Evolutionary conservation across 352 stramenopile genomes (phyloP).

Genomic region (Phytophthora capsici): DNA sequence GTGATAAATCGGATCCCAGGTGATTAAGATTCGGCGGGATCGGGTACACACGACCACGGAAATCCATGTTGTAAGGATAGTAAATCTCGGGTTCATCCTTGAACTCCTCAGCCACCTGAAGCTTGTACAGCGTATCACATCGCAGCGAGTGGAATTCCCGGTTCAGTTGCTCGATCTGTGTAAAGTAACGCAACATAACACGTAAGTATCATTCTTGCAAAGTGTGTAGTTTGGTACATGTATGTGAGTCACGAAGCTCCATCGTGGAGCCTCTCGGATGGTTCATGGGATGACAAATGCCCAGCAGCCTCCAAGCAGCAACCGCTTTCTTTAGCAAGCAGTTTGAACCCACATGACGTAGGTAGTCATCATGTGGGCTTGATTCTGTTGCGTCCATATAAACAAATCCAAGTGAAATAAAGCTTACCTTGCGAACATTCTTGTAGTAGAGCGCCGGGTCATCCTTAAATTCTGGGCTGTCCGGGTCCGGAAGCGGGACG

Average conservation of each 20-base stretch:
- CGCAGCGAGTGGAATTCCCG: constrained; percentile 94
- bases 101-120: constrained; percentile 96
- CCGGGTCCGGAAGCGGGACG: constrained; percentile 60
- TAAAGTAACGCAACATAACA: constrained; percentile 12
- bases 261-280: constrained; percentile 29
- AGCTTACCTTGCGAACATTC: constrained; percentile 77
- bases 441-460: constrained; percentile 76
- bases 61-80: constrained; percentile 99
- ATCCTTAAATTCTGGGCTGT: constrained; percentile 66
- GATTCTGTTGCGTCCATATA: constrained; percentile 74
- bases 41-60: constrained; percentile 98
- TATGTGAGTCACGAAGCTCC: constrained; percentile 45
- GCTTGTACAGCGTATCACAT: constrained; percentile 96
- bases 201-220: constrained; percentile 11
- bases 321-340: constrained; percentile 76
- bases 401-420: constrained; percentile 13
- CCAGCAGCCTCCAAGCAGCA: constrained; percentile 37
- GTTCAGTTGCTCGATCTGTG: constrained; percentile 82
- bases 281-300: constrained; percentile 15
- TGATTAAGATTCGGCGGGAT: constrained; percentile 99
- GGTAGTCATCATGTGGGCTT: constrained; percentile 68
- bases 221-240: not conserved
- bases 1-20: constrained; percentile 98
- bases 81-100: constrained; percentile 97
- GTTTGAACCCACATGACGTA: constrained; percentile 86